These are phyloP conservation scores for Suillus fuscotomentosus DNA, from an alignment of 768 basidiomycete genomes.

Conservation along the genomic window DNA sequence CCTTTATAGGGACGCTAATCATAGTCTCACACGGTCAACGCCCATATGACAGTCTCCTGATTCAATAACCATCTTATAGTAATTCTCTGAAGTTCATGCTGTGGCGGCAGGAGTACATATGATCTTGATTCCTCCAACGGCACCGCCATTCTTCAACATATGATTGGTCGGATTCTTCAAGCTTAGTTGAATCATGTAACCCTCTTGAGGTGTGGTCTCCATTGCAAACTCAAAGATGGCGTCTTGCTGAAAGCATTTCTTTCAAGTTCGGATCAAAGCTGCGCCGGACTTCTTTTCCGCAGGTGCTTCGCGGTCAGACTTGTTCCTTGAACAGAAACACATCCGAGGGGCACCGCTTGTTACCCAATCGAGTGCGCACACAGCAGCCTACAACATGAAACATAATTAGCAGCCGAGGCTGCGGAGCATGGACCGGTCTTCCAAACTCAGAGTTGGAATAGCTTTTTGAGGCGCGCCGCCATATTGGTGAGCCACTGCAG, in stretches of 20 bases:
- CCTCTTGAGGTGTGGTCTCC: conserved; percentile 17
- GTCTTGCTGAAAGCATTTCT: conserved; percentile 18
- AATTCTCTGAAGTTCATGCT: not conserved
- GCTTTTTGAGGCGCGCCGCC: conserved; percentile 23
- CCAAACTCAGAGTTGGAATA: conserved; percentile 9
- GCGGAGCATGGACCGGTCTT: not conserved
- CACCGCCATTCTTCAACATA: conserved; percentile 19
- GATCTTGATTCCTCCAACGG: conserved; percentile 19
- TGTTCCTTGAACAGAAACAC: not conserved
- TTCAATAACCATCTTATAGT: not conserved
- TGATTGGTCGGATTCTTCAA: conserved; percentile 22
- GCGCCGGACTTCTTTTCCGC: conserved; percentile 1
- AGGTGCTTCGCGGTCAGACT: conserved; percentile 1
- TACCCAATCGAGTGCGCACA: conserved; percentile 27
- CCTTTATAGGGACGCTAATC: no score
- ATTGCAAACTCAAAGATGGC: conserved; percentile 15
- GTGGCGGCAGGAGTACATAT: conserved; percentile 19
- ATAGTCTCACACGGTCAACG: not conserved
- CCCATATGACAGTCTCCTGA: not conserved
- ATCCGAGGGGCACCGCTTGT: conserved; percentile 3
- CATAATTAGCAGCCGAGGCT: not conserved
- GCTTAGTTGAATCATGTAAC: conserved; percentile 13
- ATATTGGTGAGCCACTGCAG: not conserved
- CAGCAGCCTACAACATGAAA: conserved; percentile 12
- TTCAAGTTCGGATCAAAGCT: conserved; percentile 21